These are phyloP conservation scores for Scedosporium apiospermum DNA, from an alignment of 2,329 filamentous ascomycete species.

Conservation along the genomic window DNA sequence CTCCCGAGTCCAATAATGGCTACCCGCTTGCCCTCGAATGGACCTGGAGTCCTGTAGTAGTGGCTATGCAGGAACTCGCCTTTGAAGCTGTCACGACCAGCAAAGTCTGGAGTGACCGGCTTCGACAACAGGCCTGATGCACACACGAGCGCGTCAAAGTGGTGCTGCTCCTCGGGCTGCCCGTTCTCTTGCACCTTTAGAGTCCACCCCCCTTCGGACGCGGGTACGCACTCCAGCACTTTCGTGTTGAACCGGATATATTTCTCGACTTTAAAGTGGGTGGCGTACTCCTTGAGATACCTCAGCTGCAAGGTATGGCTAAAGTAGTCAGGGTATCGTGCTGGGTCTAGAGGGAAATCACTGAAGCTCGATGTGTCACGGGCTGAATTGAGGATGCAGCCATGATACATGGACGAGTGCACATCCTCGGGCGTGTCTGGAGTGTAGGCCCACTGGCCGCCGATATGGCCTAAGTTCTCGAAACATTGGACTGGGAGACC, in stretches of 20 bases:
- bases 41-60: conserved; percentile 22
- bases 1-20: conserved; percentile 26
- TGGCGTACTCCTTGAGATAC: conserved; percentile 26
- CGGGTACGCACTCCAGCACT: conserved; percentile 20
- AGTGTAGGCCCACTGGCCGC: conserved; percentile 29
- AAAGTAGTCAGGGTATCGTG: conserved; percentile 25
- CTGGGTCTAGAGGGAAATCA: conserved; percentile 29
- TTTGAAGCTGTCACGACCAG: conserved; percentile 20
- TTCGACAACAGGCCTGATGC: conserved; percentile 21
- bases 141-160: conserved; percentile 25
- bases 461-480: conserved; percentile 23
- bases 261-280: conserved; percentile 22
- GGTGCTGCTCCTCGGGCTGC: conserved; percentile 12
- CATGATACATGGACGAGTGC: conserved; percentile 23
- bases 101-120: conserved; percentile 21
- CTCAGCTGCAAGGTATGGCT: conserved; percentile 21
- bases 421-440: conserved; percentile 16
- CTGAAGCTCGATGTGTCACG: conserved; percentile 26
- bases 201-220: conserved; percentile 18
- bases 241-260: conserved; percentile 23
- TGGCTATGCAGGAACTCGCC: conserved; percentile 27
- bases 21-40: conserved; percentile 25
- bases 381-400: conserved; percentile 25
- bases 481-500: conserved; percentile 23
- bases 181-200: conserved; percentile 15